Evolutionary conservation across 345 rosid genomes (phyloP).

Genomic region (Salix arbutifolia): DNA sequence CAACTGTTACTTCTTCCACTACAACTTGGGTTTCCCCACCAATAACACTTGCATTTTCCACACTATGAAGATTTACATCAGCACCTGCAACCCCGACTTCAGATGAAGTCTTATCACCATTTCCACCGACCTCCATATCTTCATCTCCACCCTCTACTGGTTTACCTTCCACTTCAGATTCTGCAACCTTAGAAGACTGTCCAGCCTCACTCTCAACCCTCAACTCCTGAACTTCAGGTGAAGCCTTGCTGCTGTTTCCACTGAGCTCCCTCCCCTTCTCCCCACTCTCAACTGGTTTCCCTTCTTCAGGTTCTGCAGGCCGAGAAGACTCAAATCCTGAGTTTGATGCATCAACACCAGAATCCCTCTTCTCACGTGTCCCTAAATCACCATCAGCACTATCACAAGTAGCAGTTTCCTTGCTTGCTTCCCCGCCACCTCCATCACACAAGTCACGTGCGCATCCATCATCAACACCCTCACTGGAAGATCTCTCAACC

Average conservation of each 20-base stretch:
- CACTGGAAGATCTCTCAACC: slow-evolving; percentile 44
- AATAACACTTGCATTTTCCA: not conserved
- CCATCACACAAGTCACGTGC: slow-evolving; percentile 19
- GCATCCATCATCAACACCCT: slow-evolving; percentile 41
- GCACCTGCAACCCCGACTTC: not conserved
- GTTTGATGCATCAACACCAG: slow-evolving; percentile 7
- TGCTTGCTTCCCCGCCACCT: slow-evolving; percentile 18
- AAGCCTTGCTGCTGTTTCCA: not conserved
- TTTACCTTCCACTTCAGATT: not conserved
- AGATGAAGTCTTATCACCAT: not conserved
- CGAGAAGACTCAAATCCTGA: slow-evolving; percentile 7
- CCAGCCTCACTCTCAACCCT: not conserved
- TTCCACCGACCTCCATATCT: not conserved
- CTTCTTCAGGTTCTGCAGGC: slow-evolving; percentile 6
- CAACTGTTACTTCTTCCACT: slow-evolving; percentile 4
- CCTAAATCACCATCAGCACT: slow-evolving; percentile 11
- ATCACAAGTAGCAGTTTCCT: slow-evolving; percentile 12
- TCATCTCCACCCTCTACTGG: not conserved
- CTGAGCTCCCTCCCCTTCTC: slow-evolving; percentile 2
- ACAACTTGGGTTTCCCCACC: slow-evolving; percentile 11
- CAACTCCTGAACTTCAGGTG: not conserved
- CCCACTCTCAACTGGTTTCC: slow-evolving; percentile 2
- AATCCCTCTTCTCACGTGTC: slow-evolving; percentile 5
- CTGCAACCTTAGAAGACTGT: not conserved
- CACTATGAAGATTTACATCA: not conserved